Percentiles rank a stretch among this genome's conserved stretches.
phyloP scores from a whole-genome alignment of 306 rosid species.

The Vachellia pachyceras region DNA sequence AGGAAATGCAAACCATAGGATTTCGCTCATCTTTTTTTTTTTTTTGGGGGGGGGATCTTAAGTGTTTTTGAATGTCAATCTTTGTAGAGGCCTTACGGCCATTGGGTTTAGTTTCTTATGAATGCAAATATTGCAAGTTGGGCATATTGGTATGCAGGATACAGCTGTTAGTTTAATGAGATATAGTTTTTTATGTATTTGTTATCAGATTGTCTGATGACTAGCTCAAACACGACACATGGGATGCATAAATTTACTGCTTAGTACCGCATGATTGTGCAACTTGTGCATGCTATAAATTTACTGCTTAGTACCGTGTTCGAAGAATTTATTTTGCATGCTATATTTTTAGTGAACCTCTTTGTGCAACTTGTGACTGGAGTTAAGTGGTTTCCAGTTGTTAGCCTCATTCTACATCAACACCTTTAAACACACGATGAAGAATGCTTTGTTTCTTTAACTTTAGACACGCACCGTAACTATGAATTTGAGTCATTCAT shows the following conservation, averaged over 20 bases:
- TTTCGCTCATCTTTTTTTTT: conserved; percentile 16
- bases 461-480: no score
- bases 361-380: neutral
- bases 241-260: neutral
- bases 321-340: neutral
- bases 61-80: conserved; percentile 1
- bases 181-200: no score
- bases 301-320: no score
- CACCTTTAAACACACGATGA: no score
- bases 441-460: no score
- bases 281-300: no score
- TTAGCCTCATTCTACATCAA: neutral
- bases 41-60: neutral
- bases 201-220: neutral
- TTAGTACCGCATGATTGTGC: neutral
- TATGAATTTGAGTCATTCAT: no score
- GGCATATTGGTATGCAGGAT: neutral
- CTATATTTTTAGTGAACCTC: neutral
- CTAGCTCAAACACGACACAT: neutral
- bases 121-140: neutral
- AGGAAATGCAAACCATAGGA: neutral
- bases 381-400: neutral
- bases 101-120: neutral
- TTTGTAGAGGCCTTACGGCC: neutral
- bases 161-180: neutral